Percentiles rank a stretch among this genome's conserved stretches.
Evolutionary conservation across 257 asterid genomes (phyloP).

Genomic region (Penstemon barbatus): DNA sequence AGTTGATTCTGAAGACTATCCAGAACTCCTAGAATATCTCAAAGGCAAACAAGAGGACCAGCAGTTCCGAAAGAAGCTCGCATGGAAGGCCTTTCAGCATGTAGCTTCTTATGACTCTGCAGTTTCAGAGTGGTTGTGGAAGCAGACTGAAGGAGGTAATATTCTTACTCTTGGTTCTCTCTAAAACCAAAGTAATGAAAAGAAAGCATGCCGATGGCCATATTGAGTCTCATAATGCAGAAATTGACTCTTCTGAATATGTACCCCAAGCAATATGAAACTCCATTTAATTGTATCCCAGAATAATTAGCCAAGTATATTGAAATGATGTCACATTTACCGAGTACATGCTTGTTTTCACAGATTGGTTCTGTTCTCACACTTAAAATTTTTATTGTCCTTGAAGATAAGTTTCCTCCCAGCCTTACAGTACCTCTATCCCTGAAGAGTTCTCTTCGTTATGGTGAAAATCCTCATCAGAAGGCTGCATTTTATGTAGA

Average conservation of each 20-base stretch:
- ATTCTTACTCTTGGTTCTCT: slow-evolving; percentile 12
- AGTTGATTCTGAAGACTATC: slow-evolving; percentile 86
- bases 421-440: slow-evolving; percentile 71
- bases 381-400: slow-evolving; percentile 23
- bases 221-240: no score
- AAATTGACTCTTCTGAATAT: no score
- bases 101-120: slow-evolving; percentile 98
- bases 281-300: no score
- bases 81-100: slow-evolving; percentile 97
- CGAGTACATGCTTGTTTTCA: not conserved
- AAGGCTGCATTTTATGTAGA: slow-evolving; percentile 92
- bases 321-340: slow-evolving; percentile 1
- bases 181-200: slow-evolving; percentile 10
- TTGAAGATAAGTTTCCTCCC: slow-evolving; percentile 80
- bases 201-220: not conserved
- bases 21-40: slow-evolving; percentile 69
- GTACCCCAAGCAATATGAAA: no score
- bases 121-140: slow-evolving; percentile 98
- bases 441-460: slow-evolving; percentile 78
- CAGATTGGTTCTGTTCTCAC: slow-evolving; percentile 9
- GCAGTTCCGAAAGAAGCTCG: slow-evolving; percentile 69
- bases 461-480: slow-evolving; percentile 99
- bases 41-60: slow-evolving; percentile 58
- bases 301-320: no score
- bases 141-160: slow-evolving; percentile 79